A percentile compares a stretch with the other conserved stretches of the same genome.
Evolutionary conservation across 106 monocot species (phyloP).

Genomic region (Ottelia alismoides): DNA sequence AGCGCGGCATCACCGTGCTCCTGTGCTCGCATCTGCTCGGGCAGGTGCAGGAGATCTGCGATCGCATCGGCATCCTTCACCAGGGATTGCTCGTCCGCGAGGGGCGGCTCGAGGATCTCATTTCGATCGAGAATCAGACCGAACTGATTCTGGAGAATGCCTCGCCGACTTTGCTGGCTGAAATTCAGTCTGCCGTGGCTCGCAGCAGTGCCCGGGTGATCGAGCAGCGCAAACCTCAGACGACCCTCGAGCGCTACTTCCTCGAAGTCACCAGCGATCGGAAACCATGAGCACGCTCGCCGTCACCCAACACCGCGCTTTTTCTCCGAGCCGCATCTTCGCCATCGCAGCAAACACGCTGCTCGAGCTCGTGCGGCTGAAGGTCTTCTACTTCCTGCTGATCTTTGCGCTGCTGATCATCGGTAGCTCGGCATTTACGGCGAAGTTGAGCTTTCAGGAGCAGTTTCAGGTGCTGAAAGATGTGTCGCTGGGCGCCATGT

Average conservation of each 20-base stretch:
- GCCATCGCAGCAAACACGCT: neutral
- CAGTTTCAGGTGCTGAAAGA: neutral
- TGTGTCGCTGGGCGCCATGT: neutral
- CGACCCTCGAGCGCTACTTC: neutral
- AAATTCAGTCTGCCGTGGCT: neutral
- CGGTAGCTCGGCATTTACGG: neutral
- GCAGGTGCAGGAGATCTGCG: neutral
- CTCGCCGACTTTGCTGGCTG: neutral
- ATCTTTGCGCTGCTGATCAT: neutral
- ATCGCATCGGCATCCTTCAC: neutral
- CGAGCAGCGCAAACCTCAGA: neutral
- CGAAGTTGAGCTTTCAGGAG: neutral
- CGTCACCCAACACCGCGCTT: neutral
- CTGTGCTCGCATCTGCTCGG: neutral
- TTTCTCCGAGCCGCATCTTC: neutral
- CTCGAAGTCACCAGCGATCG: neutral
- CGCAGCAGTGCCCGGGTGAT: too few relatives aligned
- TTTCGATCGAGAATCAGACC: neutral
- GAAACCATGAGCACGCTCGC: neutral
- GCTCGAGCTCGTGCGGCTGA: neutral
- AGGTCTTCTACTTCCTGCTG: neutral
- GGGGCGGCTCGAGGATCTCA: neutral
- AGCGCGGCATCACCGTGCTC: neutral
- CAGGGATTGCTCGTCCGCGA: neutral
- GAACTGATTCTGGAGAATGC: neutral